These are phyloP conservation scores for Daldinia childiae DNA, from an alignment of 495 filamentous ascomycete species.

Conservation along the genomic window DNA sequence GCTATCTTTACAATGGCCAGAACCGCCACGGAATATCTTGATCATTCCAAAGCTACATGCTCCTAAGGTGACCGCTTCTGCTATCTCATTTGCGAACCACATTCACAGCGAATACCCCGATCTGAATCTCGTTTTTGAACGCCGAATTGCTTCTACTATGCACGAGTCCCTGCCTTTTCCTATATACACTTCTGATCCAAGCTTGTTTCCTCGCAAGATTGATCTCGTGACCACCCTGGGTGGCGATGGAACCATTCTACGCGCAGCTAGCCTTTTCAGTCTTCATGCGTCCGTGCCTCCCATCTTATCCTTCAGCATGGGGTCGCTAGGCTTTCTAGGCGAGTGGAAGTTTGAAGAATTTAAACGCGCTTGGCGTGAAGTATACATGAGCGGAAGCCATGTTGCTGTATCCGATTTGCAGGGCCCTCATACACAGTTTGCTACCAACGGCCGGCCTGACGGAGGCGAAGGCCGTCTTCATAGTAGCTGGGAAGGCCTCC, in stretches of 20 bases:
- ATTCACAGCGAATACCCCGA: conserved; percentile 80
- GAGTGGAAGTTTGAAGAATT: conserved; percentile 96
- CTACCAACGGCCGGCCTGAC: conserved; percentile 37
- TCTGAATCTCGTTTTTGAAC: conserved; percentile 85
- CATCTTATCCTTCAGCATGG: conserved; percentile 96
- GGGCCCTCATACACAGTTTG: conserved; percentile 56
- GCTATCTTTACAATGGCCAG: conserved; percentile 86
- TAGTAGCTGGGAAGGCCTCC: conserved; percentile 71
- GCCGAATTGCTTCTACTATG: conserved; percentile 72
- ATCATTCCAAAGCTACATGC: conserved; percentile 86
- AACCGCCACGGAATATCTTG: conserved; percentile 87
- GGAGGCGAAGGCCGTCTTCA: conserved; percentile 27
- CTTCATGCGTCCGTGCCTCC: conserved; percentile 84
- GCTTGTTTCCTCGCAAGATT: conserved; percentile 68
- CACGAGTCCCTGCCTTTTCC: conserved; percentile 80
- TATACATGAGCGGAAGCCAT: conserved; percentile 88
- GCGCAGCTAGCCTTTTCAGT: conserved; percentile 89
- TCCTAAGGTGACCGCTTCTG: conserved; percentile 71
- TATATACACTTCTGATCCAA: conserved; percentile 70
- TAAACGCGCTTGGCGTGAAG: conserved; percentile 88
- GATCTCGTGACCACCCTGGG: conserved; percentile 90
- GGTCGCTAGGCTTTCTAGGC: conserved; percentile 90
- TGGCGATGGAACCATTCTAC: conserved; percentile 94
- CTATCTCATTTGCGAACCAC: conserved; percentile 85
- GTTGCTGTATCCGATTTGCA: conserved; percentile 58